These are phyloP conservation scores for Monosporascus cannonballus DNA, from an alignment of 2,329 filamentous ascomycete genomes.

Conservation along the genomic window DNA sequence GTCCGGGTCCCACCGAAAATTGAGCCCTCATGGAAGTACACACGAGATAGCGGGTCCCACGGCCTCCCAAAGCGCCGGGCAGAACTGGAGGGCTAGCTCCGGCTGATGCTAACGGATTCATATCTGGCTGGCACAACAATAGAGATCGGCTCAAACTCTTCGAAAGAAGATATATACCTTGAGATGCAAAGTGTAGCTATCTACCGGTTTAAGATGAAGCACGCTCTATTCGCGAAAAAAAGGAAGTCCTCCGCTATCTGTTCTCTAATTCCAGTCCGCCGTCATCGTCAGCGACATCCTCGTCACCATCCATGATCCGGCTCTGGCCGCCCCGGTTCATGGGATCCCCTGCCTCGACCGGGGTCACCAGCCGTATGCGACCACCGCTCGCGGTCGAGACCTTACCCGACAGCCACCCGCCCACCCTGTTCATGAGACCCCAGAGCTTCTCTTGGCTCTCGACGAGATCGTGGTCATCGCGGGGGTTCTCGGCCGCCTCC, in stretches of 20 bases:
- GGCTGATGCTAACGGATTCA: too few species aligned
- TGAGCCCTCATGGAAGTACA: too few species aligned
- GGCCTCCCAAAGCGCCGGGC: too few species aligned
- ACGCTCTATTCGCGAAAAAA: not conserved
- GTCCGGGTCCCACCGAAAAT: too few species aligned
- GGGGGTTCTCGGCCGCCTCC: constrained; percentile 74
- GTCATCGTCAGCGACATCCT: constrained; percentile 40
- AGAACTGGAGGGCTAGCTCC: too few species aligned
- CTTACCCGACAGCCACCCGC: constrained; percentile 53
- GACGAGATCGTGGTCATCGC: constrained; percentile 48
- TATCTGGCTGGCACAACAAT: too few species aligned
- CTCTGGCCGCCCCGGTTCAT: constrained; percentile 16
- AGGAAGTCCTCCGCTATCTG: constrained; percentile 12
- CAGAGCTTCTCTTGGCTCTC: constrained; percentile 62
- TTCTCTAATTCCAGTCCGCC: constrained; percentile 25
- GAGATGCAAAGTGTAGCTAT: not conserved
- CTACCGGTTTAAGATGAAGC: not conserved
- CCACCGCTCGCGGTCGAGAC: constrained; percentile 49
- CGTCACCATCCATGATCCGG: constrained; percentile 45
- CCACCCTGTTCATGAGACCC: constrained; percentile 46
- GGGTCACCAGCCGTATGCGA: constrained; percentile 44
- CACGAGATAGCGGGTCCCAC: too few species aligned
- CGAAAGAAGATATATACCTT: too few species aligned
- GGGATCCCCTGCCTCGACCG: constrained; percentile 26
- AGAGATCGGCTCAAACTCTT: too few species aligned